Evolutionary conservation across 129 eudicot species (phyloP), one percentile per base, ranked within the genome.

Genomic region (Pittosporum tobira): DNA sequence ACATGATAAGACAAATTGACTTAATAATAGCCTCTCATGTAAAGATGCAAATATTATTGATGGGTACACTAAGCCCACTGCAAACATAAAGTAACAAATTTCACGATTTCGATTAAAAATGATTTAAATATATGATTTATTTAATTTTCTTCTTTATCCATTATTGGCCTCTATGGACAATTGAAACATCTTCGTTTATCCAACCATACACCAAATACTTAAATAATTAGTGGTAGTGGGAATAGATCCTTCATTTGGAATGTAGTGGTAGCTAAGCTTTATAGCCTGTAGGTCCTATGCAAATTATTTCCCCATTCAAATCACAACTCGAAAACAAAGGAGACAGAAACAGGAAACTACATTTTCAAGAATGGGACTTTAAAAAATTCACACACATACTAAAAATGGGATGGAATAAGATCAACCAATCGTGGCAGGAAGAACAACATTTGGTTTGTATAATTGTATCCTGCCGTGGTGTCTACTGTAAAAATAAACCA

Each of bases 11-110:
- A 36, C 49, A 50, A 61, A 1, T 1, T 1, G 53, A 27, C 26
- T 61, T n/a, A 63, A 48, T 31, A 48, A 48, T 36, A 62, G 46
- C 57, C 57, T 48, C 57, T 29, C 15, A 15, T 18, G 26, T n/a
- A 23, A 48, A 62, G 49, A 48, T 25, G 20, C 58, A 63, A 49
- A 30, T 19, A 5, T 57, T 38, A 51, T 25, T 69, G 69, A 61
- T 59, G 53, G 69, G 28, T 66, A 66, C 69, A 60, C n/a, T 27
- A 61, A 53, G 65, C 45, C 61, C 78, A 66, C 69, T 47, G 53
- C 60, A 34, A 73, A 26, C 5, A 54, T 44, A 20, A 53, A 73
- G 14, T 44, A 40, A 9, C 25, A n/a, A 45, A 53, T 44, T 25
- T 46, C 23, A 34, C 20, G 11, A 20, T 30, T 13, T 36, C 50